phyloP scores from a whole-genome alignment of 345 rosid species.

The Citropsis articulata region DNA sequence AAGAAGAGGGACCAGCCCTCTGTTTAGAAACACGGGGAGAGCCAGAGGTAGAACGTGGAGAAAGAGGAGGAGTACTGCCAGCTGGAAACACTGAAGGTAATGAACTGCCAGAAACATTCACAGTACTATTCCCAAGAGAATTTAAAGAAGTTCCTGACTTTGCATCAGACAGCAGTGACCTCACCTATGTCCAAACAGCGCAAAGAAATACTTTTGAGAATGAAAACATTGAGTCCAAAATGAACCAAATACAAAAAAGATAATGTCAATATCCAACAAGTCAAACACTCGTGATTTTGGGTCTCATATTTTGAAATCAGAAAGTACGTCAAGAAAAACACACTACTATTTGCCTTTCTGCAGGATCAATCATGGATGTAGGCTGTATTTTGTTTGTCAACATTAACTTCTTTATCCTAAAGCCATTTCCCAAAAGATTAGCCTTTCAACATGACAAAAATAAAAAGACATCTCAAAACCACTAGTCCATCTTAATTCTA shows the following conservation, averaged over 20 bases:
- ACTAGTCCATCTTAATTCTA: neutral
- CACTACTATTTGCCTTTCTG: neutral
- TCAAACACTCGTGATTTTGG: neutral
- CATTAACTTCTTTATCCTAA: neutral
- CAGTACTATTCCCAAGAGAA: constrained; percentile 55
- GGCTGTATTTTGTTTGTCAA: neutral
- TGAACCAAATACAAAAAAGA: neutral
- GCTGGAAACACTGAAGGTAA: constrained; percentile 95
- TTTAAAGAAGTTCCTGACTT: constrained; percentile 71
- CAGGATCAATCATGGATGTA: neutral
- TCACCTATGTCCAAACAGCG: constrained; percentile 41
- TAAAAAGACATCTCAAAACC: neutral
- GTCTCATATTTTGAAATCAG: neutral
- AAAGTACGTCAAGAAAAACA: neutral
- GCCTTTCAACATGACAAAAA: neutral
- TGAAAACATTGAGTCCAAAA: neutral
- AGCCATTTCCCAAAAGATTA: neutral
- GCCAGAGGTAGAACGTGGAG: constrained; percentile 83
- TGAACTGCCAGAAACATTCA: constrained; percentile 53
- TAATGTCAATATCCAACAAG: neutral
- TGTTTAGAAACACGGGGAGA: constrained; percentile 83
- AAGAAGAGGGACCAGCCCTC: constrained; percentile 72
- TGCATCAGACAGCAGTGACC: constrained; percentile 74
- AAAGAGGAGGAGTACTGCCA: constrained; percentile 95
- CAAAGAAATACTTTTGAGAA: constrained; percentile 3